Evolutionary conservation across 164 flowering plant genomes (phyloP), one percentile per base, ranked within the genome.

Genomic region (Umbilicus rupestris): DNA sequence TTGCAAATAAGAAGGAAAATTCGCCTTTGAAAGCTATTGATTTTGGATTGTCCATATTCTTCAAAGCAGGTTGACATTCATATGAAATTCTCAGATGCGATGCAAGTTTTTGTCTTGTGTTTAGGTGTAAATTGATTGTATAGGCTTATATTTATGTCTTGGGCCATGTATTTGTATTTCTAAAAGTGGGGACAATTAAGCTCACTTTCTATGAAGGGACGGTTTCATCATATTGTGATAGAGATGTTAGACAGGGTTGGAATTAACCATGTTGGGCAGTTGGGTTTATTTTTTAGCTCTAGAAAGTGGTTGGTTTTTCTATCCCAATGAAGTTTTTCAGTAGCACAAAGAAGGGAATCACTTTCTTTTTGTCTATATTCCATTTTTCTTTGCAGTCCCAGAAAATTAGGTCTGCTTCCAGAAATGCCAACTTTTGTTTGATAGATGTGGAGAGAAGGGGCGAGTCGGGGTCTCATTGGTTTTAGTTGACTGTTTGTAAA

Each of bases 1-100:
- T 84, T 69, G 89, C 97, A 2, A 90, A 90, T 66, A 90, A 91
- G 86, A 82, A 82, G 69, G 98, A 93, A 81, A 74, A 85, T 70
- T 77, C 97, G 15, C 73, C 84, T 0, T 83, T 93, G 6, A 90
- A 90, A 66, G 98, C 89, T 15, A 93, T 93, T 66, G 60, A 55
- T 19, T 55, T 55, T 55, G 60, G 60, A 16, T 28, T 55, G 33
- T 55, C 60, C 60, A 55, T 90, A 65, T 87, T 88, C 49, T 93
- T 93, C 70, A 83, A 78, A 64, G 95, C 91, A 59, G 91, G 91
- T 86, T 55, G 11, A 26, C 4, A 33, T 63, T 55, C 7, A 0
- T 55, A 5, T 28, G 33, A 55, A 9, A 10, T 52, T 52, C 3
- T 52, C 28, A 22, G 15, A 22, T 52, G 20, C 30, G 12, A 26